Conservation (phyloP, 768 basidiomycete species). For the Agrocybe pediades region DNA sequence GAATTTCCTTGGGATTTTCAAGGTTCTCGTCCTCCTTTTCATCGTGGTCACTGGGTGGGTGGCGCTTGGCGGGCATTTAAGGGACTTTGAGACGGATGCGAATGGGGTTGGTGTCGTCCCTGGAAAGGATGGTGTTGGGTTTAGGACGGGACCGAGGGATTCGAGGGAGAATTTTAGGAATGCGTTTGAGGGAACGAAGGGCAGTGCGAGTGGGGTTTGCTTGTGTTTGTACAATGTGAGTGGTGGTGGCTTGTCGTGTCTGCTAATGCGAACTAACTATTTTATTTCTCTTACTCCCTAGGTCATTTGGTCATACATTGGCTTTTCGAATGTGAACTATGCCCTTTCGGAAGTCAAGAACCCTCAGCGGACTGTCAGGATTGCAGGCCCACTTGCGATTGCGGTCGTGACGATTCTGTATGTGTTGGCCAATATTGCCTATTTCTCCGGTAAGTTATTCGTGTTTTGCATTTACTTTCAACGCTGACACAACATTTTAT, state of each 20-base stretch:
- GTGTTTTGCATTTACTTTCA: no score
- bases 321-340: slow-evolving; percentile 71
- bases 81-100: slow-evolving; percentile 19
- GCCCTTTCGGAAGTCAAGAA: slow-evolving; percentile 63
- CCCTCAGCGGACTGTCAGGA: slow-evolving; percentile 61
- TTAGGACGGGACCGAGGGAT: no score
- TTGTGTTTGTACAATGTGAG: no score
- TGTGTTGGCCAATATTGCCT: slow-evolving; percentile 66
- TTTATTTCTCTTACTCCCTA: no score
- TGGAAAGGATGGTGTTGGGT: slow-evolving; percentile 7
- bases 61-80: slow-evolving; percentile 31
- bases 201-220: no score
- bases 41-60: slow-evolving; percentile 48
- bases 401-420: slow-evolving; percentile 55
- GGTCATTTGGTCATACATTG: slow-evolving; percentile 36
- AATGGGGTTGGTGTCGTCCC: slow-evolving; percentile 28
- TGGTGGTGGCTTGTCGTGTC: no score
- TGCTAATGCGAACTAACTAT: no score
- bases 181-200: no score
- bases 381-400: slow-evolving; percentile 67
- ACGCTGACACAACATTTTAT: no score
- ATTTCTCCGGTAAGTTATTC: no score
- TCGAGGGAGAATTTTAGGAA: no score
- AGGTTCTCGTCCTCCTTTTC: slow-evolving; percentile 46
- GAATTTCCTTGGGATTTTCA: slow-evolving; percentile 58